phyloP scores from a whole-genome alignment of 352 stramenopile genomes.

The Phytophthora pistaciae region DNA sequence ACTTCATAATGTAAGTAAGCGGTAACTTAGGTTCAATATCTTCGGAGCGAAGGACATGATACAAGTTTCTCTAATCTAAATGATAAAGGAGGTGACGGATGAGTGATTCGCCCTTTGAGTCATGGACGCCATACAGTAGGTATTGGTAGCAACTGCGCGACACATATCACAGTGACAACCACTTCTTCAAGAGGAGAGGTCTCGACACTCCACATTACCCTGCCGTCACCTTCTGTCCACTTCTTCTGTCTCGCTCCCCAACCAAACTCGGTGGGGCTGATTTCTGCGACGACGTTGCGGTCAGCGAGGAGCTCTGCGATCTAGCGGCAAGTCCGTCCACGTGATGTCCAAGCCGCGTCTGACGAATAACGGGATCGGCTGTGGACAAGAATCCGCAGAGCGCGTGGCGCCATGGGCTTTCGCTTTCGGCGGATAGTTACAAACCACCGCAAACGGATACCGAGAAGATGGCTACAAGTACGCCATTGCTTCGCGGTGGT shows the following conservation, averaged over 20 bases:
- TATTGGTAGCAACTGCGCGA: not conserved
- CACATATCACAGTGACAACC: not conserved
- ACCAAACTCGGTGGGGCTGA: not conserved
- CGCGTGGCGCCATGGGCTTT: constrained; percentile 26
- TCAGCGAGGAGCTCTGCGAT: constrained; percentile 6
- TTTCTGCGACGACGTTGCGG: not conserved
- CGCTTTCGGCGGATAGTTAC: constrained; percentile 14
- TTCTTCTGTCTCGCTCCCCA: not conserved
- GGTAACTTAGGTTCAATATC: not conserved
- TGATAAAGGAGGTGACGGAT: not conserved
- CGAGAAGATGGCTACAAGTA: constrained; percentile 15
- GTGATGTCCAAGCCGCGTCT: constrained; percentile 7
- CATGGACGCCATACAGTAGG: not conserved
- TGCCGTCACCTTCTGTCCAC: constrained; percentile 7
- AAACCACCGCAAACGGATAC: not conserved
- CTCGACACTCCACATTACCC: constrained; percentile 20
- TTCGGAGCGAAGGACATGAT: not conserved
- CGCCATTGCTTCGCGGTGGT: not conserved
- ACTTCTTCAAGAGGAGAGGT: not conserved
- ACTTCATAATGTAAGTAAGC: not conserved
- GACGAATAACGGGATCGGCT: constrained; percentile 6
- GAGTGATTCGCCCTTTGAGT: not conserved
- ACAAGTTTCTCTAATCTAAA: not conserved
- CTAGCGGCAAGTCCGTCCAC: constrained; percentile 10
- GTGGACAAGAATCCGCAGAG: constrained; percentile 8